Conservation (phyloP, 2,329 filamentous ascomycete genomes). For the Parafenestella ontariensis region DNA sequence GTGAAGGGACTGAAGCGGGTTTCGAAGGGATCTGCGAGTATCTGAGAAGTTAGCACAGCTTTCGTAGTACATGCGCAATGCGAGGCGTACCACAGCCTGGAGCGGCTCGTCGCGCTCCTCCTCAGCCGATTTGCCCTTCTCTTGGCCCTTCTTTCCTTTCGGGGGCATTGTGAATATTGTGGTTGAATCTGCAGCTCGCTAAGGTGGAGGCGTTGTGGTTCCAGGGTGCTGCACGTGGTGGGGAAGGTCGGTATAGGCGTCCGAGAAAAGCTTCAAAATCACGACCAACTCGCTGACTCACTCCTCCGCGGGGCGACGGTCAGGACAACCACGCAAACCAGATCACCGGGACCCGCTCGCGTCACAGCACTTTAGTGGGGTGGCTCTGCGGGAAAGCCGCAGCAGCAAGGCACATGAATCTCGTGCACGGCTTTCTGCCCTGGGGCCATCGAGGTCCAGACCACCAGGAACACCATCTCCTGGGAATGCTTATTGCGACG, state of each 20-base stretch:
- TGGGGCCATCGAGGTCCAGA: constrained; percentile 36
- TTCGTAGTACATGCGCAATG: constrained; percentile 9
- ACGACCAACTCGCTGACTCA: constrained; percentile 25
- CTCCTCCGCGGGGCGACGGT: constrained; percentile 2
- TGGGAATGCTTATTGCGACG: constrained; percentile 47
- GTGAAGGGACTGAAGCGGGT: constrained; percentile 90
- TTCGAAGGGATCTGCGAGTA: constrained; percentile 94
- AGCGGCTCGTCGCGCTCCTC: constrained; percentile 68
- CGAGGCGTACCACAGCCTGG: constrained; percentile 64
- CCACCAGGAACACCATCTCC: constrained; percentile 24
- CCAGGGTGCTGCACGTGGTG: constrained; percentile 17
- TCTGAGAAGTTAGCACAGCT: constrained; percentile 56
- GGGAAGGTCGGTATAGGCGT: constrained; percentile 11
- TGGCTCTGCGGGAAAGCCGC: constrained; percentile 33
- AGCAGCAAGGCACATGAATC: constrained; percentile 19
- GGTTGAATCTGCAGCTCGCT: constrained; percentile 5
- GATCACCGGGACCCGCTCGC: constrained; percentile 22
- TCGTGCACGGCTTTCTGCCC: constrained; percentile 24
- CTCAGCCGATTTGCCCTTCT: constrained; percentile 52
- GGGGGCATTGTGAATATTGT: constrained; percentile 52
- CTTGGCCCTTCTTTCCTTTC: constrained; percentile 55
- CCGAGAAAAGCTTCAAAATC: constrained; percentile 16
- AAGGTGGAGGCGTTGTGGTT: constrained; percentile 15
- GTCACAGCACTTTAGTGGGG: constrained; percentile 32
- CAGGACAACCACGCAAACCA: constrained; percentile 19